A percentile compares a stretch with the other conserved stretches of the same genome.
Evolutionary conservation across 2,329 filamentous ascomycete species (phyloP).

Genomic region (Fusarium anguioides): DNA sequence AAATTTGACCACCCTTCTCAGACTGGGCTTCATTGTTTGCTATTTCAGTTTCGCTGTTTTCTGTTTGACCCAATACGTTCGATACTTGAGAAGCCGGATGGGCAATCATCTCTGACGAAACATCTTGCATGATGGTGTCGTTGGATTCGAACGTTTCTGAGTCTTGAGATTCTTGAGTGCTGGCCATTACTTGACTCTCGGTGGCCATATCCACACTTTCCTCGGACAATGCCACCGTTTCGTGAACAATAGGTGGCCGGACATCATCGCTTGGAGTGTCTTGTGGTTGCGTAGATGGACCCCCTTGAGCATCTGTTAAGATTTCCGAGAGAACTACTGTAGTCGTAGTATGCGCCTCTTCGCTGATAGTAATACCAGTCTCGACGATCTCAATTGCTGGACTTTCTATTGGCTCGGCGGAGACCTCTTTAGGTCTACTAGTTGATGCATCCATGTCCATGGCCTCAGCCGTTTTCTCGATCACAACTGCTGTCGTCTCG

Average conservation of each 20-base stretch:
- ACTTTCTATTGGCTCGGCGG: slow-evolving; percentile 1
- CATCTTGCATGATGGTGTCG: slow-evolving; percentile 35
- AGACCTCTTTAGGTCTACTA: neutral
- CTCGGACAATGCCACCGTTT: neutral
- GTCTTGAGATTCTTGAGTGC: slow-evolving; percentile 11
- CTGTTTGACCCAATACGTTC: slow-evolving; percentile 2
- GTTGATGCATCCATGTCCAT: slow-evolving; percentile 40
- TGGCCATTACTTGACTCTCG: neutral
- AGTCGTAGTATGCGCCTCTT: slow-evolving; percentile 15
- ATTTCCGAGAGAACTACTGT: neutral
- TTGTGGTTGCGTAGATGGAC: slow-evolving; percentile 9
- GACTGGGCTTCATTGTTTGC: neutral
- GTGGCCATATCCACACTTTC: slow-evolving; percentile 3
- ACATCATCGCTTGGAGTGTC: slow-evolving; percentile 17
- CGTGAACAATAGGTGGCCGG: slow-evolving; percentile 4
- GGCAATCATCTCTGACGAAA: slow-evolving; percentile 7
- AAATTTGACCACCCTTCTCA: slow-evolving; percentile 32
- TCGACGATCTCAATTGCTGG: slow-evolving; percentile 17
- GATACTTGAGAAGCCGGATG: slow-evolving; percentile 4
- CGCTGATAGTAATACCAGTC: slow-evolving; percentile 16
- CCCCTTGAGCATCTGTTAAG: slow-evolving; percentile 7
- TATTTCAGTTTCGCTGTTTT: slow-evolving; percentile 1
- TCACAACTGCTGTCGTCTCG: neutral
- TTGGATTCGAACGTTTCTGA: slow-evolving; percentile 9
- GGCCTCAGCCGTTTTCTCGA: slow-evolving; percentile 18